These are phyloP conservation scores for Pontederia paniculata DNA, from an alignment of 176 grass and related monocot species.

Conservation along the genomic window DNA sequence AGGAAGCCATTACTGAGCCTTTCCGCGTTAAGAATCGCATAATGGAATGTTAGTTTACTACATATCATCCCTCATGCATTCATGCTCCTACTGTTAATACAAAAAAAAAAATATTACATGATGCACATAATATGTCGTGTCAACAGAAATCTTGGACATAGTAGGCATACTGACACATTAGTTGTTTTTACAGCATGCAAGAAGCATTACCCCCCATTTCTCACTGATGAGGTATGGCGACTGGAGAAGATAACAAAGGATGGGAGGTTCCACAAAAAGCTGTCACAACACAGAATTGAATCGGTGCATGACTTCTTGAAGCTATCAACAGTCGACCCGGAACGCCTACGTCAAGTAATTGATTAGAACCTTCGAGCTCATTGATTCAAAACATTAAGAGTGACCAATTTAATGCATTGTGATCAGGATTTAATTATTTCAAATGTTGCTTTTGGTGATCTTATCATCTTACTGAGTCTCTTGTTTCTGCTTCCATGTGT, in stretches of 20 bases:
- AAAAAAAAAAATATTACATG: no score
- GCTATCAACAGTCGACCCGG: conserved; percentile 22
- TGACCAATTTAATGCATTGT: background rate
- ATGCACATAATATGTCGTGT: no score
- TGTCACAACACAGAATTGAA: background rate
- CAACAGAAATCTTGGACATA: no score
- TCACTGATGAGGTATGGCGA: conserved; percentile 74
- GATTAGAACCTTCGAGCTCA: background rate
- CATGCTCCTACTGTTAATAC: no score
- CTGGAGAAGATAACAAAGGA: conserved; percentile 74
- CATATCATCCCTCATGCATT: no score
- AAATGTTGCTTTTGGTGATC: no score
- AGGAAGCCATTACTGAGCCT: conserved; percentile 58
- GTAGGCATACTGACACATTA: no score
- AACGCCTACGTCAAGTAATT: conserved; percentile 38
- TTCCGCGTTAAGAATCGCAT: conserved; percentile 74
- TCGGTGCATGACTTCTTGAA: conserved; percentile 63
- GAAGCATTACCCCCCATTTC: conserved; percentile 70
- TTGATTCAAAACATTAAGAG: no score
- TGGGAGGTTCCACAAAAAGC: conserved; percentile 60
- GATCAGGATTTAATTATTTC: no score
- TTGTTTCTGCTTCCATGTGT: conserved; percentile 7
- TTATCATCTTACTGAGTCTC: background rate
- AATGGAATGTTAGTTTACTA: conserved; percentile 52
- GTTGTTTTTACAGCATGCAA: conserved; percentile 39